These are phyloP conservation scores for Agrocybe praecox DNA, from an alignment of 768 basidiomycete genomes.

Conservation along the genomic window DNA sequence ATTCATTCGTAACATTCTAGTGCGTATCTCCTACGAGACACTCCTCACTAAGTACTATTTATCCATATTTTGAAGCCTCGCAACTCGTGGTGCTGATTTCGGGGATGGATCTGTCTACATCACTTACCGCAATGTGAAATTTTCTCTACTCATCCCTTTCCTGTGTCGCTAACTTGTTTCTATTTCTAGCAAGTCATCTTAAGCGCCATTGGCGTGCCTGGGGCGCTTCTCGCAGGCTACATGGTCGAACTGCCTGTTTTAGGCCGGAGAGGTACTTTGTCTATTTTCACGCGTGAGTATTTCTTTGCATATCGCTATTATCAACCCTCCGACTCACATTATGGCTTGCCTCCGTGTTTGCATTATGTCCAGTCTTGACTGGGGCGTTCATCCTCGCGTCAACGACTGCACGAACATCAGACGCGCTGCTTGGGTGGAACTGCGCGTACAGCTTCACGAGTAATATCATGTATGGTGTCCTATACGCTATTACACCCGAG, in stretches of 20 bases:
- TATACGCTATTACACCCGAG: constrained; percentile 73
- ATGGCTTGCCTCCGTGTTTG: too few relatives aligned
- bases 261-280: constrained; percentile 69
- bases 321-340: too few relatives aligned
- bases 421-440: constrained; percentile 77
- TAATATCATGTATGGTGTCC: constrained; percentile 76
- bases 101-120: constrained; percentile 71
- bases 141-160: too few relatives aligned
- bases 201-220: constrained; percentile 68
- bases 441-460: constrained; percentile 66
- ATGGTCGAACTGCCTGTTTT: constrained; percentile 65
- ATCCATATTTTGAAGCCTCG: constrained; percentile 41
- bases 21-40: constrained; percentile 6
- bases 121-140: constrained; percentile 72
- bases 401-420: constrained; percentile 72
- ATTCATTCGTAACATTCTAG: constrained; percentile 32
- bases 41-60: neutral
- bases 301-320: neutral
- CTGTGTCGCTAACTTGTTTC: neutral
- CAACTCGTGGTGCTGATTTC: constrained; percentile 66
- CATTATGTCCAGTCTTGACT: constrained; percentile 56
- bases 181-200: constrained; percentile 64
- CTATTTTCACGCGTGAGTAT: constrained; percentile 61
- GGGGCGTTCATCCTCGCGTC: constrained; percentile 75
- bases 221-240: constrained; percentile 72